These are phyloP conservation scores for Microsporum audouinii DNA, from an alignment of 2,329 filamentous ascomycete species.

Conservation along the genomic window DNA sequence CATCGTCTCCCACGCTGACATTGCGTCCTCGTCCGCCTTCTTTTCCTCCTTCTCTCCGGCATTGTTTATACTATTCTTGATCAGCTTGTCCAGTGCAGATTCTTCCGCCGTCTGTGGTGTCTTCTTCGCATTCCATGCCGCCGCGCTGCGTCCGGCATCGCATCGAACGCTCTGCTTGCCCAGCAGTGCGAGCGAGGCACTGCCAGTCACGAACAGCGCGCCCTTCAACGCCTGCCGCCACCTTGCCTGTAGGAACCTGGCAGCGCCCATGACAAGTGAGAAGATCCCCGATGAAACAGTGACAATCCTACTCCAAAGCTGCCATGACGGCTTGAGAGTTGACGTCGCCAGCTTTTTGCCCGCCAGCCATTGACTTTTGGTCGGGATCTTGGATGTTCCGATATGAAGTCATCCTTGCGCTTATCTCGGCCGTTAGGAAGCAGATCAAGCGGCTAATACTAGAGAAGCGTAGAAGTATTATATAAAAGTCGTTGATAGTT, in stretches of 20 bases:
- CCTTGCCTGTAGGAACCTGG: slow-evolving; percentile 23
- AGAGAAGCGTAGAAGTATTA: too few relatives aligned
- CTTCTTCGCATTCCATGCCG: slow-evolving; percentile 8
- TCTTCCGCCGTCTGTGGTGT: background rate
- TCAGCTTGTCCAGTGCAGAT: background rate
- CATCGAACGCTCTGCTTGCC: slow-evolving; percentile 8
- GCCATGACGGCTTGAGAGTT: background rate
- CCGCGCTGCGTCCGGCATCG: slow-evolving; percentile 12
- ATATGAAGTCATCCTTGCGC: background rate
- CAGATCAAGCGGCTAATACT: background rate
- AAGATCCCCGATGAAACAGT: slow-evolving; percentile 14
- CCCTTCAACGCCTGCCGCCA: slow-evolving; percentile 29
- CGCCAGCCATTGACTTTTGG: slow-evolving; percentile 1
- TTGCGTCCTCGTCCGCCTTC: background rate
- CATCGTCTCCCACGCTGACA: slow-evolving; percentile 39
- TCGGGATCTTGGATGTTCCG: background rate
- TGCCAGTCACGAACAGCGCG: slow-evolving; percentile 20
- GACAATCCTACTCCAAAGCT: background rate
- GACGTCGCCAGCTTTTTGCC: background rate
- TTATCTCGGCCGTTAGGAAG: background rate
- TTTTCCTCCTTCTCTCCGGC: background rate
- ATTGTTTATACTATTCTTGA: background rate
- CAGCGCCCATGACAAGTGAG: slow-evolving; percentile 26
- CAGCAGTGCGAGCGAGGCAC: slow-evolving; percentile 18
- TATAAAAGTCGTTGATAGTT: background rate